Evolutionary conservation across 495 filamentous ascomycete genomes (phyloP), one percentile per base, ranked within the genome.

Genomic region (Friedmanniomyces endolithicus): DNA sequence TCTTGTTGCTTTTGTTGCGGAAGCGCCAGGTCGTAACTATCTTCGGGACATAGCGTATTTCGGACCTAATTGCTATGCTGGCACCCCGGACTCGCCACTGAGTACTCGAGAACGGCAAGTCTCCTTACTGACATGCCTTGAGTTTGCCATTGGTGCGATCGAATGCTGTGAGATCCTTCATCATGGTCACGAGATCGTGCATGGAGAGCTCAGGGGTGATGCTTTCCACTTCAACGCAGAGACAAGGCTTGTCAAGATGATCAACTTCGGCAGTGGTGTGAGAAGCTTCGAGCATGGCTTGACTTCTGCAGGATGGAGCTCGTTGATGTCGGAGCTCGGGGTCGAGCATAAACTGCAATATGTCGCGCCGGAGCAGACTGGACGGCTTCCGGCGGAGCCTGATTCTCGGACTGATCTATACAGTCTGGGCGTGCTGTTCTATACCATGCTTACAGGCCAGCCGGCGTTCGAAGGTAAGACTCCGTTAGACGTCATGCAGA

Each of bases 371-470:
- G 89, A 95, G 61, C 88, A 94, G 72, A 95, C 88, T 14, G 89
- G 89, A 23, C 81, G 89, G 16, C 83, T 94, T 78, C 84, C 87
- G 1, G 87, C 84, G 17, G 87, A 92, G 62, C 89, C 89, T 0
- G 88, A 95, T 69, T 85, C 80, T 52, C 78, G 89, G 44, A 94
- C 88, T 11, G 89, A 94, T 68, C 89, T 94, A 33, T 95, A 94
- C 65, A 86, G 86, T 1, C 73, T 94, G 1, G 89, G 89, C 12
- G 77, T 94, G 50, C 67, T 94, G 6, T 90, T 94, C 64, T 95
- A 86, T 83, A 85, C 76, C 23, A 80, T 94, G 70, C 72, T 95
- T 43, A 84, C 84, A 16, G 86, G 86, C 23, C 80, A 83, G 60
- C 74, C 83, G 4, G 81, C 86, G 0, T 95, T 90, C 59, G 81